Base-by-base conservation (phyloP, 768 basidiomycete genomes). In the Psilocybe cubensis region DNA sequence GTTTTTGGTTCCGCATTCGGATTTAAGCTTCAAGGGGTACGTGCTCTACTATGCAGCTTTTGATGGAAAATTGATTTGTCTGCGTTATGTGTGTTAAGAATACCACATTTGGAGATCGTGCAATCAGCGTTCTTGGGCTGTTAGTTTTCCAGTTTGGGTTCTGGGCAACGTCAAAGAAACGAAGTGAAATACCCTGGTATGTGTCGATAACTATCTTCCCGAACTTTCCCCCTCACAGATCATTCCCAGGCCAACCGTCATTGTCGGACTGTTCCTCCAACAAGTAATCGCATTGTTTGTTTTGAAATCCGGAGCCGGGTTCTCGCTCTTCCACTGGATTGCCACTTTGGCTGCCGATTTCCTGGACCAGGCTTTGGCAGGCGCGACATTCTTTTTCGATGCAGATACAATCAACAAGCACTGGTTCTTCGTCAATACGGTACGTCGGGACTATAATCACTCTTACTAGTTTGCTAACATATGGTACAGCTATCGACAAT, bases 1-100 rank as follows among this genome's bases (percentile, higher is more conserved):
- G 77, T 94, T 45, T 89, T 96, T 57, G 94, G 93, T 27, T 93
- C 91, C 18, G 93, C 92, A 0, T 96, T 92, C 68, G 93, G 93
- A 9, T 91, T 93, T 74, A 74, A 78, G 27, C 31, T 66, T 20
- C 59, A 66, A 42, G 47, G 55, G 2, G 60, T 29, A n/a, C 89
- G 90, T 68, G 90, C 93, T 63, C 88, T 91, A 25, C 29, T 43
- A 88, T 92, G 65, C 84, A 88, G 54, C 84, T 87, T n/a, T 88
- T 91, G 66, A 89, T 85, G 8, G 83, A 92, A n/a, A n/a, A n/a
- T n/a, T n/a, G n/a, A n/a, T n/a, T n/a, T n/a, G n/a, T n/a, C n/a
- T n/a, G n/a, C n/a, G n/a, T n/a, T n/a, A n/a, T n/a, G n/a, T n/a
- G n/a, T n/a, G n/a, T n/a, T n/a, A n/a, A n/a, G n/a, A n/a, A n/a